Evolutionary conservation across 345 rosid species (phyloP).

Genomic region (Linum trigynum): DNA sequence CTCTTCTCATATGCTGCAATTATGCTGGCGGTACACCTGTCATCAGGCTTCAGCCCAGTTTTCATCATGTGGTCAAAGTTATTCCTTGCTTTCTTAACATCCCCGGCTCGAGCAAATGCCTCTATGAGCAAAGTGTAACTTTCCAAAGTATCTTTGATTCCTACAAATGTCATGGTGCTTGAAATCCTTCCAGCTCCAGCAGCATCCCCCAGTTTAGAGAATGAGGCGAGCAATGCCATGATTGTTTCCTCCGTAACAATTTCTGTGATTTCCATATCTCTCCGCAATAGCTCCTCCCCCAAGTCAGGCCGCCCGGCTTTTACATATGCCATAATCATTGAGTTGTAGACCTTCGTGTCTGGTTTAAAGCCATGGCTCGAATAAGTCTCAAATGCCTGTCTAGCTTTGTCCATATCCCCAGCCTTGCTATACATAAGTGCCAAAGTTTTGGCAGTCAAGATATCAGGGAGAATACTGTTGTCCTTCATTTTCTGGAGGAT

Average conservation of each 20-base stretch:
- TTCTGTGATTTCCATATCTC: constrained; percentile 47
- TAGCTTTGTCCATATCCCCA: constrained; percentile 59
- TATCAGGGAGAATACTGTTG: constrained; percentile 53
- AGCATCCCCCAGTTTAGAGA: constrained; percentile 39
- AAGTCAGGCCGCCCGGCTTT: constrained; percentile 46
- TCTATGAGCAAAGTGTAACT: constrained; percentile 50
- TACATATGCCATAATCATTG: constrained; percentile 71
- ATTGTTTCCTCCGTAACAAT: constrained; percentile 45
- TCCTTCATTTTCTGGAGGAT: constrained; percentile 59
- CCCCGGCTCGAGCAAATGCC: constrained; percentile 39
- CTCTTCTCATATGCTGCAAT: constrained; percentile 48
- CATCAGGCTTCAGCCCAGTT: constrained; percentile 54
- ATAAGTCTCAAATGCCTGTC: constrained; percentile 54
- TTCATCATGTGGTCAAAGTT: constrained; percentile 48
- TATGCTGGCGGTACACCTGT: constrained; percentile 50
- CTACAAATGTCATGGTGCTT: constrained; percentile 38
- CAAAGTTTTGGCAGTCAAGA: constrained; percentile 37
- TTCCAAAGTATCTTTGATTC: constrained; percentile 38
- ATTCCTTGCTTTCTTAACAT: constrained; percentile 51
- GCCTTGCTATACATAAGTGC: constrained; percentile 66
- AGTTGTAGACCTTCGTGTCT: constrained; percentile 40
- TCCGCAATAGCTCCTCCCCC: constrained; percentile 42
- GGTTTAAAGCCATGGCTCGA: constrained; percentile 55
- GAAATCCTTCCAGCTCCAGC: constrained; percentile 37
- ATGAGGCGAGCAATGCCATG: constrained; percentile 63